A percentile compares a stretch with the other conserved stretches of the same genome.
These are phyloP conservation scores for Aspergillus hancockii DNA, from an alignment of 495 filamentous ascomycete genomes.

Conservation along the genomic window DNA sequence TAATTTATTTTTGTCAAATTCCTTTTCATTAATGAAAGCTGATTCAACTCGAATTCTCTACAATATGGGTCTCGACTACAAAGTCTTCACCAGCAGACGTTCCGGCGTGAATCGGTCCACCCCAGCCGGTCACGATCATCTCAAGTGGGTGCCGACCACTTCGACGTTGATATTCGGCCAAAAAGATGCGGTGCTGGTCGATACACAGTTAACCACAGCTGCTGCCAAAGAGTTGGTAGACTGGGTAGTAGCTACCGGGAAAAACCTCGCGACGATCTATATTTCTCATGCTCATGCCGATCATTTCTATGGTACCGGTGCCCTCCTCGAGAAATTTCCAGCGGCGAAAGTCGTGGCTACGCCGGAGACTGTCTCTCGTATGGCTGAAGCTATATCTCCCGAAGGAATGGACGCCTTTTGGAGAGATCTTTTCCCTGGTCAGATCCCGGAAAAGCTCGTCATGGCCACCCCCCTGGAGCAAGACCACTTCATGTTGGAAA, in stretches of 20 bases:
- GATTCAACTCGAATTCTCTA: no score
- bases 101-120: neutral
- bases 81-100: neutral
- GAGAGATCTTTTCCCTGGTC: neutral
- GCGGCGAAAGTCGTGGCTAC: neutral
- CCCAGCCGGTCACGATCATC: neutral
- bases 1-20: no score
- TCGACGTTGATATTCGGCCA: neutral
- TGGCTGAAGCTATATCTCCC: neutral
- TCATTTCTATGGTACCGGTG: neutral
- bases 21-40: no score
- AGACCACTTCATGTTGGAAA: neutral
- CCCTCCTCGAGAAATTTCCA: neutral
- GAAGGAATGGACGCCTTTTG: neutral
- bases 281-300: neutral
- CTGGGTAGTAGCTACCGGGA: neutral
- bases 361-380: no score
- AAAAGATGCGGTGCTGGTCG: neutral
- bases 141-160: neutral
- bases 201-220: neutral
- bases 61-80: neutral
- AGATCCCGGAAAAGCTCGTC: neutral
- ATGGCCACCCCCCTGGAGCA: neutral
- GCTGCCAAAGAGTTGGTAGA: neutral
- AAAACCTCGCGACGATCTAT: neutral